Base-by-base conservation (phyloP, 441 rosid genomes). In the Rhodomyrtus psidioides region DNA sequence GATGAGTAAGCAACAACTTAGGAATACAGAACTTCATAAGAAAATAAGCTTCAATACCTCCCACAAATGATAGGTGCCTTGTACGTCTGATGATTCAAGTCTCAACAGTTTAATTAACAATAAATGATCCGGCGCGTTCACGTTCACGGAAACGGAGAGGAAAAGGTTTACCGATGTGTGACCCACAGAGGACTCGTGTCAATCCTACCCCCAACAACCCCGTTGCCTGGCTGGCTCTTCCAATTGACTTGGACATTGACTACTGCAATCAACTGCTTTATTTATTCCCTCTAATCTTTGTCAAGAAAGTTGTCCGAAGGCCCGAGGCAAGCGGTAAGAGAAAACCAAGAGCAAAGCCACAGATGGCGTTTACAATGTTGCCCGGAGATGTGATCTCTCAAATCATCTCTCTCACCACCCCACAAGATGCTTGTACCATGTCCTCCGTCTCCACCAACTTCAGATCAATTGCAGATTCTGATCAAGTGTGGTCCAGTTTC, bases 361-460 rank as follows among this genome's bases (percentile, higher is more conserved):
- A 62, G 4, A 62, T 30, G 44, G 44, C 12, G 1, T 17, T 62
- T 0, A 2, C 75, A 1, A 10, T 42, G 24, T 30, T 30, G 75
- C 9, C 44, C 0, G 44, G 7, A 65, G 76, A 19, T 26, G 27
- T 5, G 0, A 0, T 57, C 60, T 6, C 60, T 26, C 27, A 57
- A 19, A 19, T 65, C 26, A 65, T 81, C 83, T 27, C 58, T 26
- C 16, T 82, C 42, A 53, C 83, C 44, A 82, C 83, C 1, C 46
- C 83, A 9, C 42, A 53, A 53, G 83, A 82, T 82, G 83, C 57
- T 23, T 5, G 83, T 23, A 9, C 57, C 34, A 27, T 55, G 57
- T 21, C 16, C 13, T 12, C 0, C 5, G 7, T 21, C 42, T 27
- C 83, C 17, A 4, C 26, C 13, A 0, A 0, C 83, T 82, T 53